Evolutionary conservation across 2,329 filamentous ascomycete genomes (phyloP).

Genomic region (Fusarium sublunatum): DNA sequence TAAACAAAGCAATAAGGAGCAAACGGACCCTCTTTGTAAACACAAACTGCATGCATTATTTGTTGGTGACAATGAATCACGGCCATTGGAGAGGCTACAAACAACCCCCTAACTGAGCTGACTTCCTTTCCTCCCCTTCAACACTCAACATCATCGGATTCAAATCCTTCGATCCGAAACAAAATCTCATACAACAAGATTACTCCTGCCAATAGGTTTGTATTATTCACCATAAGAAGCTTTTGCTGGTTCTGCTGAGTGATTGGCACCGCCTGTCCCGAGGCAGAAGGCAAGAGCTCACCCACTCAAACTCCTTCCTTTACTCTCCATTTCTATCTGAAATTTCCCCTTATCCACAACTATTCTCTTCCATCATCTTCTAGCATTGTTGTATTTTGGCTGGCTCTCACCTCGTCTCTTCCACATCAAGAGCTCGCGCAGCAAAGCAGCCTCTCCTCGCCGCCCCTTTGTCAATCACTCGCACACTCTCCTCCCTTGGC

Average conservation of each 20-base stretch:
- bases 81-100: neutral
- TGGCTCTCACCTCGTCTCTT: neutral
- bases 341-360: neutral
- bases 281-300: neutral
- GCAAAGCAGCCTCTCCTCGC: no score
- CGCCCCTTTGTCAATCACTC: no score
- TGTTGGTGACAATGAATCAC: slow-evolving; percentile 26
- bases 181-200: neutral
- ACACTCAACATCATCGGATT: slow-evolving; percentile 5
- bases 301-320: neutral
- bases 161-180: neutral
- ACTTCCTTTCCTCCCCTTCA: slow-evolving; percentile 9
- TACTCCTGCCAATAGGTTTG: neutral
- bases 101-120: neutral
- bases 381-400: no score
- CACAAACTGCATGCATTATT: neutral
- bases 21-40: slow-evolving; percentile 1
- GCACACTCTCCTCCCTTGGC: no score
- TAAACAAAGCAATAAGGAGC: neutral
- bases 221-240: neutral
- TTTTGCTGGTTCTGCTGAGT: neutral
- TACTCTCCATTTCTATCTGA: neutral
- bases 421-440: neutral
- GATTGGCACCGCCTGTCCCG: neutral
- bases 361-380: neutral